These are phyloP conservation scores for Torrubiellomyces zombiae DNA, from an alignment of 2,329 filamentous ascomycete genomes.

Conservation along the genomic window DNA sequence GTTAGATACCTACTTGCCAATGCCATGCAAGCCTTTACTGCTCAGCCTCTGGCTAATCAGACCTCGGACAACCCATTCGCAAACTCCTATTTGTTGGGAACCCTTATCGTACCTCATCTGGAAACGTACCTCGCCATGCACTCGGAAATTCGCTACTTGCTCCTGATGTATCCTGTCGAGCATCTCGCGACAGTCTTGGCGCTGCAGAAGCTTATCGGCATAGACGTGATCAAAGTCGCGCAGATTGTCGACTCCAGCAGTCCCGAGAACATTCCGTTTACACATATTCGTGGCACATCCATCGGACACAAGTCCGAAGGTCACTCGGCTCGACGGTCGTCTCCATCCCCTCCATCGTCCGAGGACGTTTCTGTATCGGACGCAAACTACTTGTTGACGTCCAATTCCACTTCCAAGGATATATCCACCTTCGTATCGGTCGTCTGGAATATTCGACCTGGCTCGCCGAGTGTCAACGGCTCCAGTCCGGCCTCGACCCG, in stretches of 20 bases:
- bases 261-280: conserved; percentile 20
- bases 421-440: conserved; percentile 35
- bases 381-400: conserved; percentile 40
- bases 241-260: conserved; percentile 33
- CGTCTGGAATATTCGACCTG: conserved; percentile 27
- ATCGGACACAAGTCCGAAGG: conserved; percentile 11
- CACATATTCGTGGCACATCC: conserved; percentile 19
- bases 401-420: conserved; percentile 35
- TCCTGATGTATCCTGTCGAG: conserved; percentile 41
- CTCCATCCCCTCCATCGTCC: conserved; percentile 10
- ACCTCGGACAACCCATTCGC: conserved; percentile 36
- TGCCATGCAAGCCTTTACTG: conserved; percentile 40
- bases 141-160: conserved; percentile 33
- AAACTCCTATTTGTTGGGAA: conserved; percentile 36
- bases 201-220: conserved; percentile 39
- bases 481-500: conserved; percentile 23
- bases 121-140: conserved; percentile 41
- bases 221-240: conserved; percentile 39
- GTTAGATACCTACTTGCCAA: conserved; percentile 41
- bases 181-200: conserved; percentile 40
- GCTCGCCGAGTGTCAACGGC: conserved; percentile 11
- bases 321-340: conserved; percentile 7
- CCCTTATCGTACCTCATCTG: conserved; percentile 41
- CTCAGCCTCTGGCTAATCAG: conserved; percentile 31
- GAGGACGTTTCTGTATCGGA: conserved; percentile 24